phyloP scores from a whole-genome alignment of 2,329 filamentous ascomycete species.

The Trichothecium sympodiale region DNA sequence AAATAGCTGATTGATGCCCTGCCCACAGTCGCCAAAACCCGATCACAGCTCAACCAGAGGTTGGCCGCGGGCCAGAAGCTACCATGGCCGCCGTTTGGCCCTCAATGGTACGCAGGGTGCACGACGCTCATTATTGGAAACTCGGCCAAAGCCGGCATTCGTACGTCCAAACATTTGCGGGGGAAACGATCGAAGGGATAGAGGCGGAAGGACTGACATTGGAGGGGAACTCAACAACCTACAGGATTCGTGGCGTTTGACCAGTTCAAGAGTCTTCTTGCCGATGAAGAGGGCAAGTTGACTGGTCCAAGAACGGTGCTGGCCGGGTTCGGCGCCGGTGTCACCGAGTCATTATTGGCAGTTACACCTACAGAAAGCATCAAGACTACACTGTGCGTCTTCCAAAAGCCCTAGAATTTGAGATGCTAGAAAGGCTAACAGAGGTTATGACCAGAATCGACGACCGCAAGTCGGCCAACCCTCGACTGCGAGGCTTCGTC shows the following conservation, averaged over 20 bases:
- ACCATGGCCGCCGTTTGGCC: slow-evolving; percentile 87
- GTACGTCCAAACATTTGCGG: too few species aligned
- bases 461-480: slow-evolving; percentile 76
- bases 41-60: slow-evolving; percentile 82
- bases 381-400: slow-evolving; percentile 73
- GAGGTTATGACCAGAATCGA: slow-evolving; percentile 58
- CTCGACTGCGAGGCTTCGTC: slow-evolving; percentile 82
- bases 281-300: slow-evolving; percentile 77
- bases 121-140: slow-evolving; percentile 96
- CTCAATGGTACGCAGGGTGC: slow-evolving; percentile 95
- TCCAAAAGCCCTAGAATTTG: not conserved
- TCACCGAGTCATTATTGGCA: slow-evolving; percentile 84
- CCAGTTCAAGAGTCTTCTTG: slow-evolving; percentile 75
- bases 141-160: slow-evolving; percentile 88
- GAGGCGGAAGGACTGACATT: slow-evolving; percentile 6
- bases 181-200: too few species aligned
- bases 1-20: slow-evolving; percentile 3
- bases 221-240: not conserved
- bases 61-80: slow-evolving; percentile 76
- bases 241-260: slow-evolving; percentile 82
- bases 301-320: slow-evolving; percentile 85
- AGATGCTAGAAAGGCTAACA: not conserved
- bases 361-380: slow-evolving; percentile 97
- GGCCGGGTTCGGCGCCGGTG: slow-evolving; percentile 86
- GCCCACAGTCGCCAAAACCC: slow-evolving; percentile 73